Percentiles rank a stretch among this genome's conserved stretches.
Conservation (phyloP, 352 stramenopile species). For the Phytopythium delawarense region DNA sequence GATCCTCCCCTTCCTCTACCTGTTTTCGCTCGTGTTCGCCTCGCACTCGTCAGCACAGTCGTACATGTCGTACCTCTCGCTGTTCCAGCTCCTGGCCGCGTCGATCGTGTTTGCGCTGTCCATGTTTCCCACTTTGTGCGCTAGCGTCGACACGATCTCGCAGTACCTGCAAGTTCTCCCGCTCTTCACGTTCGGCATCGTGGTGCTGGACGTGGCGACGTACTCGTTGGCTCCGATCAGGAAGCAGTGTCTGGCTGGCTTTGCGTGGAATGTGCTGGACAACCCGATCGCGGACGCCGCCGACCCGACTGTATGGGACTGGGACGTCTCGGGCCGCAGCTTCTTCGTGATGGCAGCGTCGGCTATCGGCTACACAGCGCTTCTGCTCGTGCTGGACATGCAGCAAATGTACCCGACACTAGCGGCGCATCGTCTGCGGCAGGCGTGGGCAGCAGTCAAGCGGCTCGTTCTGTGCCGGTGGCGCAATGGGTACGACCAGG, state of each 20-base stretch:
- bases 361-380: slow-evolving; percentile 38
- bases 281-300: slow-evolving; percentile 22
- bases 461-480: background rate
- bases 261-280: slow-evolving; percentile 5
- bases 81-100: slow-evolving; percentile 66
- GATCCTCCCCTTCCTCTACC: slow-evolving; percentile 64
- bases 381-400: slow-evolving; percentile 57
- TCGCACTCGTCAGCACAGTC: slow-evolving; percentile 80
- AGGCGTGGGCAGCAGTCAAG: slow-evolving; percentile 11
- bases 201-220: slow-evolving; percentile 47
- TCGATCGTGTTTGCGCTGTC: slow-evolving; percentile 44
- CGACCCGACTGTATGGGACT: slow-evolving; percentile 36
- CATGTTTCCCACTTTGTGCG: slow-evolving; percentile 46
- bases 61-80: slow-evolving; percentile 63
- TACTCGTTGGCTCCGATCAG: slow-evolving; percentile 39
- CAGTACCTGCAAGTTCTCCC: slow-evolving; percentile 56
- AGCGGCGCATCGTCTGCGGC: slow-evolving; percentile 27
- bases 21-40: slow-evolving; percentile 56
- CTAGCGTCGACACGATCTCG: slow-evolving; percentile 30
- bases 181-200: slow-evolving; percentile 51
- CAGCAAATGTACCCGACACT: slow-evolving; percentile 73
- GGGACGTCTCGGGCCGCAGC: slow-evolving; percentile 38
- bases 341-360: slow-evolving; percentile 37
- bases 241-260: slow-evolving; percentile 34
- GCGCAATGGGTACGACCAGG: slow-evolving; percentile 20